Percentiles rank a stretch among this genome's conserved stretches.
Evolutionary conservation across 2,329 filamentous ascomycete genomes (phyloP).

Genomic region (Botrytis sinoallii): DNA sequence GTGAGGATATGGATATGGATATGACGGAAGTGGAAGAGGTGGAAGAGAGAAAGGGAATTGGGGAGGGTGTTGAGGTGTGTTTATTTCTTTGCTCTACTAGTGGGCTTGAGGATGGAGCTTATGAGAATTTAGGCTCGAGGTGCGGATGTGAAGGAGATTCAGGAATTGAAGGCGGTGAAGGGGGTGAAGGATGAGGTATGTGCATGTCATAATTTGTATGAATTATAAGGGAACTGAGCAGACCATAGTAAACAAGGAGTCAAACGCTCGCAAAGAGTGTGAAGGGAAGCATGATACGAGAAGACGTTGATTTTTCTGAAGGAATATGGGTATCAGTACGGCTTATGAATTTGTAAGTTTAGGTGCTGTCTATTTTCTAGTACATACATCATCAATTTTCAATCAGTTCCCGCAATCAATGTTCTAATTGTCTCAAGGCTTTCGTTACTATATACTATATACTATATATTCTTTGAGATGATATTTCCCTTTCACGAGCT

Average conservation of each 20-base stretch:
- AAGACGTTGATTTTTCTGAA: background rate
- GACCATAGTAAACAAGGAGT: background rate
- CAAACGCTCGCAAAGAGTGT: fast-evolving
- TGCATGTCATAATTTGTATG: too few species aligned
- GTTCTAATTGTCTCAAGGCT: fast-evolving
- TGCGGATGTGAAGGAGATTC: too few species aligned
- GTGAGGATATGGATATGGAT: background rate
- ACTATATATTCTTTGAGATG: too few species aligned
- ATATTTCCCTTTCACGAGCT: background rate
- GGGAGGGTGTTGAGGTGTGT: background rate
- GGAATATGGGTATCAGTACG: background rate
- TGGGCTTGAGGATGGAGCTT: background rate
- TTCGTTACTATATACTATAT: background rate
- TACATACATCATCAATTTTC: too few species aligned
- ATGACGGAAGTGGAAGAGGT: fast-evolving
- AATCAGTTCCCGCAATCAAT: background rate
- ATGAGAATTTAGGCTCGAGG: background rate
- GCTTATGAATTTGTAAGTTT: background rate
- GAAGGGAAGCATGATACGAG: background rate
- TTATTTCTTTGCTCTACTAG: too few species aligned
- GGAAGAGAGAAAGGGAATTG: too few species aligned
- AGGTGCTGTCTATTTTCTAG: too few species aligned
- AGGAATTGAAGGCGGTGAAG: background rate
- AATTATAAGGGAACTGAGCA: background rate
- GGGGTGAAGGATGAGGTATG: background rate